These are phyloP conservation scores for Quercus phellos DNA, from an alignment of 331 rosid species.

Conservation along the genomic window DNA sequence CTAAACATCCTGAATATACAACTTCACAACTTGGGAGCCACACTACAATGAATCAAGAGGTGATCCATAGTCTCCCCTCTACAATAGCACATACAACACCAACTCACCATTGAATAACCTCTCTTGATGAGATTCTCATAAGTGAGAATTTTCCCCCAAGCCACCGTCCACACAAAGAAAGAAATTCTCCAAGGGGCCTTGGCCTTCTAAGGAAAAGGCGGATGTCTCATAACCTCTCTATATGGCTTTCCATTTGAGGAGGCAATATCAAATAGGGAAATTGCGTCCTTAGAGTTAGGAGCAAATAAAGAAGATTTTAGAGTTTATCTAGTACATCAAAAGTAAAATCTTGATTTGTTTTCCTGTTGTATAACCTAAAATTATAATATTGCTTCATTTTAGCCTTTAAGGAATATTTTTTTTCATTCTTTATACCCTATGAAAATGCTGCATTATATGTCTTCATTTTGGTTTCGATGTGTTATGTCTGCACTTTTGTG, in stretches of 20 bases:
- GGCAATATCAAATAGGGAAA: neutral
- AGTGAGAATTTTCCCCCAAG: too few relatives aligned
- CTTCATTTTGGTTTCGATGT: neutral
- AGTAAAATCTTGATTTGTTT: neutral
- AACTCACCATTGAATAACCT: too few relatives aligned
- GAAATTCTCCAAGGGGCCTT: too few relatives aligned
- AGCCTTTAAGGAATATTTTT: neutral
- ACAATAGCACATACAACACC: too few relatives aligned
- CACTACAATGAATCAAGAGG: too few relatives aligned
- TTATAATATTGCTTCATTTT: neutral
- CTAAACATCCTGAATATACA: too few relatives aligned
- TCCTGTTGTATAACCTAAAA: neutral
- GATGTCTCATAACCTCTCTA: too few relatives aligned
- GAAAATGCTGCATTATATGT: neutral
- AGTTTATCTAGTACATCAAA: neutral
- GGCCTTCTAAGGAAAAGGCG: too few relatives aligned
- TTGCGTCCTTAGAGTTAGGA: neutral
- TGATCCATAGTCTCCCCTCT: too few relatives aligned
- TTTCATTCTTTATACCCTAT: neutral
- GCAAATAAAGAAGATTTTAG: neutral
- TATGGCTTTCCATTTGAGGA: neutral
- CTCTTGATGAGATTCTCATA: too few relatives aligned
- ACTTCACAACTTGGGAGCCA: too few relatives aligned
- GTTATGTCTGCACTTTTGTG: neutral
- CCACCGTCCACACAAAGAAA: too few relatives aligned